Evolutionary conservation across 2,329 filamentous ascomycete genomes (phyloP).

Genomic region (Helminthosporium solani): DNA sequence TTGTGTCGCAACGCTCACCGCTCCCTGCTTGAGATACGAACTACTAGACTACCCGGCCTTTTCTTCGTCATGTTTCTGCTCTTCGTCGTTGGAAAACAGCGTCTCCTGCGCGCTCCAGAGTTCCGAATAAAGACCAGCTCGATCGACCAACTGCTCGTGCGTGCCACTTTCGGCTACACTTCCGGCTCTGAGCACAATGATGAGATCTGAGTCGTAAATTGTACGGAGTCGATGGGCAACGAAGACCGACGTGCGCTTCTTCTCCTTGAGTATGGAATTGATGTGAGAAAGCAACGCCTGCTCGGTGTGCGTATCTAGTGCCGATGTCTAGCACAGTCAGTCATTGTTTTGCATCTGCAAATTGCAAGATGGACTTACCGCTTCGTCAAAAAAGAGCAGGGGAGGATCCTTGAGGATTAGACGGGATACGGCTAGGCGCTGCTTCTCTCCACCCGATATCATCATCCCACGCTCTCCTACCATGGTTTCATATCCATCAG

Average conservation of each 20-base stretch:
- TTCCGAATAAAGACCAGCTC: slow-evolving; percentile 78
- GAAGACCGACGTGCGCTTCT: slow-evolving; percentile 87
- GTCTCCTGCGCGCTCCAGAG: slow-evolving; percentile 70
- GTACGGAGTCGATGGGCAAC: slow-evolving; percentile 90
- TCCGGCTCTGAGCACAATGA: slow-evolving; percentile 85
- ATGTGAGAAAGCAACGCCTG: slow-evolving; percentile 89
- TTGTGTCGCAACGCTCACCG: not conserved
- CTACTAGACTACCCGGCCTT: not conserved
- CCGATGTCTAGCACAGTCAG: slow-evolving; percentile 62
- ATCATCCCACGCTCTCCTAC: slow-evolving; percentile 95
- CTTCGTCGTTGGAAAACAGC: slow-evolving; percentile 27
- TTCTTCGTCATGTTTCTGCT: slow-evolving; percentile 2
- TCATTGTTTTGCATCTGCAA: not conserved
- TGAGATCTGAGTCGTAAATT: slow-evolving; percentile 88
- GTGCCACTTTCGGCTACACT: slow-evolving; percentile 86
- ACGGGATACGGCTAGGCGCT: slow-evolving; percentile 80
- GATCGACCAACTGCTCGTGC: slow-evolving; percentile 79
- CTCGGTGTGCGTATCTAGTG: slow-evolving; percentile 90
- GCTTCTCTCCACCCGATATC: slow-evolving; percentile 95
- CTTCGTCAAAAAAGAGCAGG: slow-evolving; percentile 91
- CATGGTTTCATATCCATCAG: slow-evolving; percentile 85
- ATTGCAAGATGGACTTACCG: slow-evolving; percentile 50
- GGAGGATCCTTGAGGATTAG: slow-evolving; percentile 87
- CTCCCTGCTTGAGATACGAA: not conserved
- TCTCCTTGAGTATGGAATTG: slow-evolving; percentile 86